A percentile compares a stretch with the other conserved stretches of the same genome.
These are phyloP conservation scores for Calonectria hongkongensis DNA, from an alignment of 2,329 filamentous ascomycete species.

Conservation along the genomic window DNA sequence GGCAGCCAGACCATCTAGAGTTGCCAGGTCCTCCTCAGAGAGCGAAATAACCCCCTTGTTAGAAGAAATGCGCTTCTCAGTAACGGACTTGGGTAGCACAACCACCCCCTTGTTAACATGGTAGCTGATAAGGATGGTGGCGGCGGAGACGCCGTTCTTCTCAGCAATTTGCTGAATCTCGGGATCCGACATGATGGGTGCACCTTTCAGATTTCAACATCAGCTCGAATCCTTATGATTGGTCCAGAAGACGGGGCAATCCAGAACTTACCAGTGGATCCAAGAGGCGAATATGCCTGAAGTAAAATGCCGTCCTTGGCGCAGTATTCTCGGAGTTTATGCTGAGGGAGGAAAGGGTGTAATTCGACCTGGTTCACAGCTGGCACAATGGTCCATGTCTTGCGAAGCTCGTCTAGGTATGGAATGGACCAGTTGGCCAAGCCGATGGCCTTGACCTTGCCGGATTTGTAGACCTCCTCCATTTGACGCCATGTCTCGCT, in stretches of 20 bases:
- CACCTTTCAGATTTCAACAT: neutral
- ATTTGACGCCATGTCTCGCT: constrained; percentile 5
- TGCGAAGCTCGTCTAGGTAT: neutral
- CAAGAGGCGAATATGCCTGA: constrained; percentile 1
- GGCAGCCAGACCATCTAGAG: neutral
- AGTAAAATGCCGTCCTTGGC: neutral
- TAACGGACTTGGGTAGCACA: neutral
- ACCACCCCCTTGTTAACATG: constrained; percentile 1
- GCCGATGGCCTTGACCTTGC: constrained; percentile 1
- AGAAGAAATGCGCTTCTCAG: neutral
- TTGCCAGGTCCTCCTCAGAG: constrained; percentile 1
- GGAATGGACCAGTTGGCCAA: constrained; percentile 4
- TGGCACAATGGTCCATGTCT: neutral
- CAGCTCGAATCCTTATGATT: neutral
- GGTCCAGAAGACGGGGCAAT: neutral
- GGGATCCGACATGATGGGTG: neutral
- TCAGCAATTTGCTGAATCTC: neutral
- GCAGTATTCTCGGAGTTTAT: neutral
- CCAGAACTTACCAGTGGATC: neutral
- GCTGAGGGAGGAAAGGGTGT: neutral
- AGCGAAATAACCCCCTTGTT: neutral
- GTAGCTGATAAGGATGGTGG: constrained; percentile 6
- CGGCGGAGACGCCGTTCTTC: neutral
- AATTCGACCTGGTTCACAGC: neutral
- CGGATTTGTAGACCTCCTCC: constrained; percentile 1